phyloP scores from a whole-genome alignment of 2,329 filamentous ascomycete species.

The Daldinia sp. region DNA sequence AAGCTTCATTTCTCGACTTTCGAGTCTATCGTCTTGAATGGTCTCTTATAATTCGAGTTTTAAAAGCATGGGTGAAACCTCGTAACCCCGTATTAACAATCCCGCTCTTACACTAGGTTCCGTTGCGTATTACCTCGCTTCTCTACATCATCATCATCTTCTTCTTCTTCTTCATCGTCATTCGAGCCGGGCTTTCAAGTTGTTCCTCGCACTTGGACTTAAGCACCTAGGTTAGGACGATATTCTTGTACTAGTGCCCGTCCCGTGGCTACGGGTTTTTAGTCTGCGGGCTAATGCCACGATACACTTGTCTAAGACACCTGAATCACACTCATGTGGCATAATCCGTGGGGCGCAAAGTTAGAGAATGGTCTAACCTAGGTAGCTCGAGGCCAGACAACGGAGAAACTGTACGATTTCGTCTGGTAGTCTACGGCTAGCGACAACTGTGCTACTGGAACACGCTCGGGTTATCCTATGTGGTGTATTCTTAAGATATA shows the following conservation, averaged over 20 bases:
- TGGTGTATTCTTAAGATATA: slow-evolving; percentile 32
- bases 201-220: background rate
- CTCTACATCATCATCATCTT: slow-evolving; percentile 17
- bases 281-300: slow-evolving; percentile 29
- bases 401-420: slow-evolving; percentile 24
- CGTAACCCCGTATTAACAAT: background rate
- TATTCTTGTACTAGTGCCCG: slow-evolving; percentile 17
- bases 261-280: slow-evolving; percentile 30
- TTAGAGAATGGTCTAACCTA: slow-evolving; percentile 26
- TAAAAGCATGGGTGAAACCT: slow-evolving; percentile 8
- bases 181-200: background rate
- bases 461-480: slow-evolving; percentile 26
- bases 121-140: slow-evolving; percentile 21
- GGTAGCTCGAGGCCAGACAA: slow-evolving; percentile 19
- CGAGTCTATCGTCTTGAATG: background rate
- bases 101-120: background rate
- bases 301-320: slow-evolving; percentile 36
- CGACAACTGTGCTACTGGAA: slow-evolving; percentile 30
- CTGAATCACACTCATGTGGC: slow-evolving; percentile 24
- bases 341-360: slow-evolving; percentile 28
- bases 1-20: background rate
- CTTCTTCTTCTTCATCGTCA: slow-evolving; percentile 12
- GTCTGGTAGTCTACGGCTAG: slow-evolving; percentile 21
- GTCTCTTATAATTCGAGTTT: background rate
- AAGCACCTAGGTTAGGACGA: slow-evolving; percentile 4